These are phyloP conservation scores for Serpula lacrymans DNA, from an alignment of 768 basidiomycete species.

Conservation along the genomic window DNA sequence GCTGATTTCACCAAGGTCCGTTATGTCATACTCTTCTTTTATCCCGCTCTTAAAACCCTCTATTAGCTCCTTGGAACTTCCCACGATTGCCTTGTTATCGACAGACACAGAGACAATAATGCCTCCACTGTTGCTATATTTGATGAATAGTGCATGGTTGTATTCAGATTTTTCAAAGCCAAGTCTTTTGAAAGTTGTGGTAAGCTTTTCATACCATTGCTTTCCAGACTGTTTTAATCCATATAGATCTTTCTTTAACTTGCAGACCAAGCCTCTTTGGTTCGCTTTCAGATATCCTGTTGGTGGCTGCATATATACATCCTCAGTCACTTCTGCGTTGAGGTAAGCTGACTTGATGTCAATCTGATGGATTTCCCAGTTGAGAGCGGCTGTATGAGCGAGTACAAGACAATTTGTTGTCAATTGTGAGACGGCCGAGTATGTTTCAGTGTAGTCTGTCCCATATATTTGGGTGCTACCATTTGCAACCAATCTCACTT, in stretches of 20 bases:
- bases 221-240: conserved; percentile 28
- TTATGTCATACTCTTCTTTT: neutral
- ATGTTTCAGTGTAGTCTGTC: conserved; percentile 16
- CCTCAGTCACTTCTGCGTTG: conserved; percentile 22
- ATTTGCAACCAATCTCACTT: conserved; percentile 1
- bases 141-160: too few species aligned
- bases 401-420: conserved; percentile 17
- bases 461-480: conserved; percentile 3
- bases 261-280: conserved; percentile 2
- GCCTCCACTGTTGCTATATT: too few species aligned
- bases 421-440: conserved; percentile 19
- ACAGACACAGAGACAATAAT: too few species aligned
- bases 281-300: conserved; percentile 7
- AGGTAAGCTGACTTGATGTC: too few species aligned
- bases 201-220: conserved; percentile 20
- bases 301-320: conserved; percentile 23
- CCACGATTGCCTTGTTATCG: conserved; percentile 16
- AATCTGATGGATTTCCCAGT: conserved; percentile 18
- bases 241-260: conserved; percentile 24
- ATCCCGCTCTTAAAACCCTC: neutral
- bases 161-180: too few species aligned
- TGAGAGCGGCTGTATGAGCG: conserved; percentile 14
- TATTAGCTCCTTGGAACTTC: conserved; percentile 1
- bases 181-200: too few species aligned
- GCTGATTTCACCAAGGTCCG: conserved; percentile 1